Percentiles rank a stretch among this genome's conserved stretches.
Conservation (phyloP, 257 asterid genomes). For the Solanum sitiens region DNA sequence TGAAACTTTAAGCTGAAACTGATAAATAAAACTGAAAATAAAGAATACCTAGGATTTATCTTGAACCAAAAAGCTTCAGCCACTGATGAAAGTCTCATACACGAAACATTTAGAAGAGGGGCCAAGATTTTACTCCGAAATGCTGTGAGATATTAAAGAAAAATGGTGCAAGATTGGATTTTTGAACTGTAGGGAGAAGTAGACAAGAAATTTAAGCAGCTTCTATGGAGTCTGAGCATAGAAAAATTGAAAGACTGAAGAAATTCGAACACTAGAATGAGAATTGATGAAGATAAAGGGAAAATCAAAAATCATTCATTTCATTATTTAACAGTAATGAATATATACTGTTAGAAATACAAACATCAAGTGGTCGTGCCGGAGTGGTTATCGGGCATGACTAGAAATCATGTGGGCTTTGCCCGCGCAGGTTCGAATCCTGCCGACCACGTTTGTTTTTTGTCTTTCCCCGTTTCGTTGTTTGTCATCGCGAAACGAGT, state of each 20-base stretch:
- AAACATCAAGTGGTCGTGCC: conserved; percentile 61
- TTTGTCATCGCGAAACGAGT: background rate
- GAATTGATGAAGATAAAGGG: background rate
- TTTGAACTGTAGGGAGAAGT: background rate
- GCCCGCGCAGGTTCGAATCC: conserved; percentile 99
- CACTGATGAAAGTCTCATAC: background rate
- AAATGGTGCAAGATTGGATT: background rate
- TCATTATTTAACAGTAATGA: background rate
- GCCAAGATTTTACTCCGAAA: background rate
- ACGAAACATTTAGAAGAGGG: background rate
- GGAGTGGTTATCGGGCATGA: conserved; percentile 99
- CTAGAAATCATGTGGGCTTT: conserved; percentile 99
- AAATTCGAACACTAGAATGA: background rate
- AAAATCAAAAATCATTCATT: background rate
- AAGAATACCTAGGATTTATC: background rate
- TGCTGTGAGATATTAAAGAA: background rate
- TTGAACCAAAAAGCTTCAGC: background rate
- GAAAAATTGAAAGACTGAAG: background rate
- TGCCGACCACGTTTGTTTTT: conserved; percentile 65
- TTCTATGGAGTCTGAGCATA: background rate
- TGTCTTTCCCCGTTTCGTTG: background rate
- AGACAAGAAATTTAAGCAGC: background rate
- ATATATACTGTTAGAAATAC: rapidly evolving
- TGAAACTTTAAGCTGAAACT: background rate
- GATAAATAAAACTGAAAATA: background rate